phyloP scores from a whole-genome alignment of 129 eudicot genomes.

The Heracleum sosnowskyi region DNA sequence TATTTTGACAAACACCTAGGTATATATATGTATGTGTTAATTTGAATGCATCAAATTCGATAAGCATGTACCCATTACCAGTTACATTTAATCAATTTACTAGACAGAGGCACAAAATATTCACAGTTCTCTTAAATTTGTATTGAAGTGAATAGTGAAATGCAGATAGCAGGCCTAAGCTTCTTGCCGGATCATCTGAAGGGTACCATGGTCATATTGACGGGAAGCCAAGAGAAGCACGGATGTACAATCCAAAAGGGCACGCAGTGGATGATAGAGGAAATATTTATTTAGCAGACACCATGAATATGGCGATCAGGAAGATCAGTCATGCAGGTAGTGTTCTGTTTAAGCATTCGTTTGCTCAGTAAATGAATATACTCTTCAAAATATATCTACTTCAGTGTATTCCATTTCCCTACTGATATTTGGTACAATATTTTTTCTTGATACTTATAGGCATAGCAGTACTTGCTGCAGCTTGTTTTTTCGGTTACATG shows the following conservation, averaged over 20 bases:
- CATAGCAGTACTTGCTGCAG: slow-evolving; percentile 62
- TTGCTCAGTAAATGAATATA: not conserved
- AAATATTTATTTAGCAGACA: slow-evolving; percentile 84
- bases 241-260: slow-evolving; percentile 83
- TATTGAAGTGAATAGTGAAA: not conserved
- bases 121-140: not conserved
- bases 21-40: not conserved
- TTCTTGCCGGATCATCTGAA: slow-evolving; percentile 79
- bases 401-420: not conserved
- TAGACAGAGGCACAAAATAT: not conserved
- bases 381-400: not conserved
- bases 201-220: slow-evolving; percentile 87
- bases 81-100: not conserved
- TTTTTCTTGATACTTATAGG: slow-evolving; percentile 35
- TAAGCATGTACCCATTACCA: not conserved
- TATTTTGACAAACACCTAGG: not conserved
- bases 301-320: slow-evolving; percentile 88
- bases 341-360: not conserved
- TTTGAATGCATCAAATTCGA: not conserved
- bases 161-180: slow-evolving; percentile 81
- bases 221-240: slow-evolving; percentile 82
- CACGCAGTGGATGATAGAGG: slow-evolving; percentile 73
- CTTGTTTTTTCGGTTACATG: slow-evolving; percentile 82
- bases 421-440: not conserved
- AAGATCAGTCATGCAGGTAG: slow-evolving; percentile 78